phyloP scores from a whole-genome alignment of 2,329 filamentous ascomycete genomes.

The Aspergillus cejpii region DNA sequence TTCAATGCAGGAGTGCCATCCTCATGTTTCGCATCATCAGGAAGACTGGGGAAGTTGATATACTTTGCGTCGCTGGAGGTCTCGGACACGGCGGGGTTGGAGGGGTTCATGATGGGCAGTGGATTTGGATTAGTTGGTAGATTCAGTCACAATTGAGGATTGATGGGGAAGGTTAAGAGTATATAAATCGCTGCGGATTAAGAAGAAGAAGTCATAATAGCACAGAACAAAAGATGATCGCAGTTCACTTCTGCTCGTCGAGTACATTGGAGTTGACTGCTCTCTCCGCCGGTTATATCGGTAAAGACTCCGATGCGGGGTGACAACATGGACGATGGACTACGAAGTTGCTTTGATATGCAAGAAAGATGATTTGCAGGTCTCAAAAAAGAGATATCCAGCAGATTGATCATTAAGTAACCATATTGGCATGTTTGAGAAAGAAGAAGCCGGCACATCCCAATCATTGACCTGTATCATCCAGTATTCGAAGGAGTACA shows the following conservation, averaged over 20 bases:
- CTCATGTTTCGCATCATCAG: conserved; percentile 44
- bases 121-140: conserved; percentile 6
- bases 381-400: too few relatives aligned
- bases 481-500: too few relatives aligned
- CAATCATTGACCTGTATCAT: too few relatives aligned
- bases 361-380: too few relatives aligned
- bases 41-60: conserved; percentile 52
- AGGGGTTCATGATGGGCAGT: conserved; percentile 19
- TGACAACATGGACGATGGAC: neutral
- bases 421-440: too few relatives aligned
- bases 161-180: neutral
- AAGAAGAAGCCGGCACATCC: too few relatives aligned
- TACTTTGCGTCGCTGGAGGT: conserved; percentile 46
- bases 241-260: too few relatives aligned
- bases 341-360: too few relatives aligned
- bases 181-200: neutral
- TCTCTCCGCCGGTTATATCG: conserved; percentile 22
- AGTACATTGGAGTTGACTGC: conserved; percentile 18
- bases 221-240: too few relatives aligned
- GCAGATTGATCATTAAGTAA: too few relatives aligned
- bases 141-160: neutral
- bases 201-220: too few relatives aligned
- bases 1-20: conserved; percentile 66
- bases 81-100: conserved; percentile 16
- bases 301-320: conserved; percentile 16